Percentiles rank a stretch among this genome's conserved stretches.
Conservation (phyloP, 2,329 filamentous ascomycete species). For the Zalaria obscura region DNA sequence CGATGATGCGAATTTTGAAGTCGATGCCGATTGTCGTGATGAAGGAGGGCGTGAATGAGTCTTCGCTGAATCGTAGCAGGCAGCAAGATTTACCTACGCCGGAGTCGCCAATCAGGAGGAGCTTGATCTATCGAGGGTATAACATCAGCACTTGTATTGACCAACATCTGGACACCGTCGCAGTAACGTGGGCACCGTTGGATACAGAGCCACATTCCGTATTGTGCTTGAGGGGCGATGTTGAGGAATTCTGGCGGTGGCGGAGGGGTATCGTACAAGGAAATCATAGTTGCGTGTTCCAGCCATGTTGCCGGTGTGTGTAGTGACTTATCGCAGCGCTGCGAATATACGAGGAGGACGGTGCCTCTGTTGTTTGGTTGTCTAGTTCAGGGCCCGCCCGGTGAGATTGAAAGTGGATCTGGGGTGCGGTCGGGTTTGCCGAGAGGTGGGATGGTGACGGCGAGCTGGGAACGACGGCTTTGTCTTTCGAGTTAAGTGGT, state of each 20-base stretch:
- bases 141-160: background rate
- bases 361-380: background rate
- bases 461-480: too few relatives aligned
- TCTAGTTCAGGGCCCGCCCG: background rate
- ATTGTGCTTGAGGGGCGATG: background rate
- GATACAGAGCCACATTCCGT: background rate
- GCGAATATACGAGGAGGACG: background rate
- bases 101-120: conserved; percentile 90
- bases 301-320: conserved; percentile 49
- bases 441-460: too few relatives aligned
- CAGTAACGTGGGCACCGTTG: background rate
- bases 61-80: conserved; percentile 89
- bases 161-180: background rate
- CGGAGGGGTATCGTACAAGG: conserved; percentile 49
- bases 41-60: conserved; percentile 94
- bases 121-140: conserved; percentile 59
- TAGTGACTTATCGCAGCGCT: background rate
- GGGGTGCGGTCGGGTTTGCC: too few relatives aligned
- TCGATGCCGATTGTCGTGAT: conserved; percentile 99
- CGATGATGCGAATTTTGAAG: conserved; percentile 99
- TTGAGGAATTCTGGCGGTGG: too few relatives aligned
- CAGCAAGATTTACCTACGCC: conserved; percentile 97
- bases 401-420: too few relatives aligned
- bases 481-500: too few relatives aligned
- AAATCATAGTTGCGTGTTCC: conserved; percentile 99